phyloP scores from a whole-genome alignment of 768 basidiomycete species.

The Heimioporus sp. region DNA sequence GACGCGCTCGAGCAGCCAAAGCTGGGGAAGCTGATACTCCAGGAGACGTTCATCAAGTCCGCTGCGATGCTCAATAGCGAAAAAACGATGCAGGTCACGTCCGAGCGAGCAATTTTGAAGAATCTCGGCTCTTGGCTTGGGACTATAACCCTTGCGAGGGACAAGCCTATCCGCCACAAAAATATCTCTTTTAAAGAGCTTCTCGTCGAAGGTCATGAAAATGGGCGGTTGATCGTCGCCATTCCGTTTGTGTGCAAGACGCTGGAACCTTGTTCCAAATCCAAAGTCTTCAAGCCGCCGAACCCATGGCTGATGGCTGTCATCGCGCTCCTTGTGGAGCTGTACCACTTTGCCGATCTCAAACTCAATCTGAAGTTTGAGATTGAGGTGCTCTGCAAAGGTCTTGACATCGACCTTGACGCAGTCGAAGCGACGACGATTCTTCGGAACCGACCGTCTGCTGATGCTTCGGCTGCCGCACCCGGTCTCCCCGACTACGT shows the following conservation, averaged over 20 bases:
- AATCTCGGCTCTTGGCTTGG: constrained; percentile 97
- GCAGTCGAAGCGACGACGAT: constrained; percentile 80
- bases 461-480: constrained; percentile 44
- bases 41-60: constrained; percentile 91
- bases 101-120: constrained; percentile 86
- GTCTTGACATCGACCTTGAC: constrained; percentile 83
- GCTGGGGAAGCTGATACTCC: constrained; percentile 77
- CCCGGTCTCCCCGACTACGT: constrained; percentile 78
- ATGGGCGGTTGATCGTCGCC: constrained; percentile 84
- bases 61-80: constrained; percentile 87
- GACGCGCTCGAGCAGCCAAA: constrained; percentile 71
- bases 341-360: constrained; percentile 96
- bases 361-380: constrained; percentile 98
- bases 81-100: constrained; percentile 77
- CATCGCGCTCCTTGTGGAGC: constrained; percentile 84
- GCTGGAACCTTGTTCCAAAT: constrained; percentile 85
- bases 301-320: constrained; percentile 99
- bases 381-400: constrained; percentile 95
- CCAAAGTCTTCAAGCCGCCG: constrained; percentile 90
- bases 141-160: constrained; percentile 86
- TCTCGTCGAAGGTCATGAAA: constrained; percentile 94
- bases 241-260: constrained; percentile 99
- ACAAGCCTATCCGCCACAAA: constrained; percentile 89
- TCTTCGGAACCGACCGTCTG: constrained; percentile 73
- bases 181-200: constrained; percentile 97